Evolutionary conservation across 1,284 basidiomycete species (phyloP).

Genomic region (Boletus smithii): DNA sequence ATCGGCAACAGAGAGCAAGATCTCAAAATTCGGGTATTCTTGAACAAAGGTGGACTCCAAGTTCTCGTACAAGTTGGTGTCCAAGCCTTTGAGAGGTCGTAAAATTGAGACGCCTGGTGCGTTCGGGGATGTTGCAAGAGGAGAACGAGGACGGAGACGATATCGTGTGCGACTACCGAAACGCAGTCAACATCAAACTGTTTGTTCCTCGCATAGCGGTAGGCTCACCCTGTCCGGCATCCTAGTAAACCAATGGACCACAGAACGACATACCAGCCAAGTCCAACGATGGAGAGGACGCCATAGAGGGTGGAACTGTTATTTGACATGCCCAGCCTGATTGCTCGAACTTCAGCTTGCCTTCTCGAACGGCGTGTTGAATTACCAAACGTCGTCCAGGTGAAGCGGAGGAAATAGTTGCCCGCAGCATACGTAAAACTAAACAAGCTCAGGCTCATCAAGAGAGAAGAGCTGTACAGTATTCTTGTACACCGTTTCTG

Average conservation of each 20-base stretch:
- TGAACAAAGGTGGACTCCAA: slow-evolving; percentile 87
- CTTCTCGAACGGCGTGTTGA: not conserved
- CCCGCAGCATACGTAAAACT: slow-evolving; percentile 16
- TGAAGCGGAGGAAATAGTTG: not conserved
- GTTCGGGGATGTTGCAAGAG: slow-evolving; percentile 50
- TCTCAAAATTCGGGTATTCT: slow-evolving; percentile 85
- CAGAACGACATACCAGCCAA: slow-evolving; percentile 70
- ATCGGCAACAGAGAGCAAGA: slow-evolving; percentile 83
- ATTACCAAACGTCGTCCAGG: not conserved
- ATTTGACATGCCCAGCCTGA: slow-evolving; percentile 15
- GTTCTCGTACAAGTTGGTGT: slow-evolving; percentile 91
- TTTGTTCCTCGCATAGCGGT: not conserved
- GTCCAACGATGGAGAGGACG: slow-evolving; percentile 43
- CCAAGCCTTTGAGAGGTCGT: slow-evolving; percentile 87
- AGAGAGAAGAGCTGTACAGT: slow-evolving; percentile 62
- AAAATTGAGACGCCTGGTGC: slow-evolving; percentile 89
- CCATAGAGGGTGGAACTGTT: slow-evolving; percentile 7
- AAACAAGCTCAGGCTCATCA: slow-evolving; percentile 35
- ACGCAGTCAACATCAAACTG: slow-evolving; percentile 16
- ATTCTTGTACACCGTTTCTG: slow-evolving; percentile 64
- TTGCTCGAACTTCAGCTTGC: not conserved
- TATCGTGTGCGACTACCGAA: slow-evolving; percentile 66
- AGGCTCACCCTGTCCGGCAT: slow-evolving; percentile 72
- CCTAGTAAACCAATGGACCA: slow-evolving; percentile 80
- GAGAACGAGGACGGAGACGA: slow-evolving; percentile 60